Conservation (phyloP, 805 yeast species). For the Jamesozyma spencerorum region DNA sequence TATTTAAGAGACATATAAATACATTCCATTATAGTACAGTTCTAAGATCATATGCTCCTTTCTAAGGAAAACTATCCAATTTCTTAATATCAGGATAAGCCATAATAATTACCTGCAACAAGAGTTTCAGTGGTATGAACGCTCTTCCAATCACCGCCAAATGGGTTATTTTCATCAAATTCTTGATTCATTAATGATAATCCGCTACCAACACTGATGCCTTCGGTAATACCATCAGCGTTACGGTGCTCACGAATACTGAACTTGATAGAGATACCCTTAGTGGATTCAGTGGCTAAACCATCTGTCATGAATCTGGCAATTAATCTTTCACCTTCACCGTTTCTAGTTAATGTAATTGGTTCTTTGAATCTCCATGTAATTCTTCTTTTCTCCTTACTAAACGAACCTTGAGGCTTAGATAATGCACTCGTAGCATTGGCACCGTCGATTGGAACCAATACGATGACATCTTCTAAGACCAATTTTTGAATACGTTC, state of each 20-base stretch:
- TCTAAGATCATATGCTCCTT: too few relatives aligned
- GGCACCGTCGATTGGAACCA: slow-evolving; percentile 54
- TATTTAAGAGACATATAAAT: neutral
- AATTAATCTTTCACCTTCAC: slow-evolving; percentile 56
- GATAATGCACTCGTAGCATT: slow-evolving; percentile 68
- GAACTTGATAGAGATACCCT: slow-evolving; percentile 67
- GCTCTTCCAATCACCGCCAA: slow-evolving; percentile 30
- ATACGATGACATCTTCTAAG: slow-evolving; percentile 33
- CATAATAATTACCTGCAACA: slow-evolving; percentile 33
- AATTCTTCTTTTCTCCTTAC: slow-evolving; percentile 74
- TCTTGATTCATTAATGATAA: slow-evolving; percentile 33
- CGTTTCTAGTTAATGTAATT: slow-evolving; percentile 29
- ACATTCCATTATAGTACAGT: neutral
- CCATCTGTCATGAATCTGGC: slow-evolving; percentile 80
- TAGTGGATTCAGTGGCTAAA: slow-evolving; percentile 57
- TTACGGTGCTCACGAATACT: slow-evolving; percentile 29
- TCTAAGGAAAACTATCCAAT: too few relatives aligned
- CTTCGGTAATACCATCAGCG: slow-evolving; percentile 10
- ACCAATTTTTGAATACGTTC: slow-evolving; percentile 28
- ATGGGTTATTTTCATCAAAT: slow-evolving; percentile 32
- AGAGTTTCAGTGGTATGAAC: slow-evolving; percentile 30
- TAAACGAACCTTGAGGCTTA: slow-evolving; percentile 87
- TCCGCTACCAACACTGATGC: slow-evolving; percentile 40
- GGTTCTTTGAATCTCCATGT: slow-evolving; percentile 65
- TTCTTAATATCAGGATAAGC: slow-evolving; percentile 16